phyloP scores from a whole-genome alignment of 441 rosid genomes.

The Adansonia madagascariensis region DNA sequence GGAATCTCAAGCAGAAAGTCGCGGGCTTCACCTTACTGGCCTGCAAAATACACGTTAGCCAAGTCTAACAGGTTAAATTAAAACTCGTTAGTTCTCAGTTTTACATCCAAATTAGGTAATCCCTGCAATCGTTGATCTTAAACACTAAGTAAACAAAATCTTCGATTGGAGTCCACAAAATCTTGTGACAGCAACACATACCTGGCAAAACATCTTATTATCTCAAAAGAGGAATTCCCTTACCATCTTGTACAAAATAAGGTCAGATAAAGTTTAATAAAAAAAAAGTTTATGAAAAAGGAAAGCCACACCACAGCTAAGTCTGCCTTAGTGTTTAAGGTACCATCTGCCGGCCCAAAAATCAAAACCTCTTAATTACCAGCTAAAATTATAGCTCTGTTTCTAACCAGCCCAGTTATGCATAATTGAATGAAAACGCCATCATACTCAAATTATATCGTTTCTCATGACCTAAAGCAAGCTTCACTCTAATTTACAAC shows the following conservation, averaged over 20 bases:
- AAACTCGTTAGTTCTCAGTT: not conserved
- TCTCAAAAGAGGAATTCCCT: constrained; percentile 41
- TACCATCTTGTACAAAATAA: constrained; percentile 44
- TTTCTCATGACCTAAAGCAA: not conserved
- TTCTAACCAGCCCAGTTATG: not conserved
- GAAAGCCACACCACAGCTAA: not conserved
- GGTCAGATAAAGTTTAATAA: constrained; percentile 31
- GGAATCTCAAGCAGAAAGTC: not conserved
- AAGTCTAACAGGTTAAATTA: not conserved
- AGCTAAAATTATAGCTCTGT: not conserved
- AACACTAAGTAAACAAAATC: constrained; percentile 18
- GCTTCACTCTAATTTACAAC: not conserved
- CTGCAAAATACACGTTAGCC: not conserved
- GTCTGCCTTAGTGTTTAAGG: not conserved
- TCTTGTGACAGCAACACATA: constrained; percentile 33
- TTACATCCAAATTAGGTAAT: not conserved
- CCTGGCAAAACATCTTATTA: constrained; percentile 25
- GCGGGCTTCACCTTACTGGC: not conserved
- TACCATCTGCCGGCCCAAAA: too few species aligned
- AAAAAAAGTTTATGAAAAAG: not conserved
- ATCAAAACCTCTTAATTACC: too few species aligned
- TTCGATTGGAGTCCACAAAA: constrained; percentile 35
- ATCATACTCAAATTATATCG: not conserved
- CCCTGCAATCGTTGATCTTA: not conserved
- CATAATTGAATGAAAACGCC: not conserved